Evolutionary conservation across 306 rosid genomes (phyloP).

Genomic region (Glycine tomentella): DNA sequence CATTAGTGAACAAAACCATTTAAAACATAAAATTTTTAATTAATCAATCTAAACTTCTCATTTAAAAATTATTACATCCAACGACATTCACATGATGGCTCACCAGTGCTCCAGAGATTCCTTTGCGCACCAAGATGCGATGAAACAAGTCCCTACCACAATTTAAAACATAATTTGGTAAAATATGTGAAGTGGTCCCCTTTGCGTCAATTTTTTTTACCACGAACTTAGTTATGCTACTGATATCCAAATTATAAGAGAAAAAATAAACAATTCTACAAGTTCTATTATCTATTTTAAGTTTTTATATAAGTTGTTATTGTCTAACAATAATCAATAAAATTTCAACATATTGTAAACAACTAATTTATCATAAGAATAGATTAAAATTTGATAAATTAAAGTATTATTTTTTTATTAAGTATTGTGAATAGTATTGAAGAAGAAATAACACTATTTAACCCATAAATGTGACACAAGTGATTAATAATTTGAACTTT

Average conservation of each 20-base stretch:
- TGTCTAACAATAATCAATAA: background rate
- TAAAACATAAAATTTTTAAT: background rate
- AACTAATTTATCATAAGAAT: too few species aligned
- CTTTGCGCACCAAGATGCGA: background rate
- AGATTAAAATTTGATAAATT: too few species aligned
- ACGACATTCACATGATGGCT: background rate
- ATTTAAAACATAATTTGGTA: background rate
- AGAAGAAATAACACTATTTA: too few species aligned
- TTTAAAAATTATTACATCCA: background rate
- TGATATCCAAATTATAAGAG: background rate
- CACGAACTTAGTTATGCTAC: background rate
- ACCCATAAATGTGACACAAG: too few species aligned
- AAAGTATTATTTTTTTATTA: too few species aligned
- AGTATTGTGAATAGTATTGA: too few species aligned
- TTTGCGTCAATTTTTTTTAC: background rate
- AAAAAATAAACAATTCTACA: background rate
- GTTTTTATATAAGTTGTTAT: background rate
- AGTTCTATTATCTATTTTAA: background rate
- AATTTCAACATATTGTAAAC: background rate
- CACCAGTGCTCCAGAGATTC: background rate
- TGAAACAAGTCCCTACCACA: background rate
- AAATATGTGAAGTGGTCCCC: constrained; percentile 13
- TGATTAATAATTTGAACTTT: too few species aligned
- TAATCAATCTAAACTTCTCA: background rate
- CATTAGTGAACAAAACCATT: too few species aligned